phyloP scores from a whole-genome alignment of 345 rosid genomes.

The Dipteronia sinensis region DNA sequence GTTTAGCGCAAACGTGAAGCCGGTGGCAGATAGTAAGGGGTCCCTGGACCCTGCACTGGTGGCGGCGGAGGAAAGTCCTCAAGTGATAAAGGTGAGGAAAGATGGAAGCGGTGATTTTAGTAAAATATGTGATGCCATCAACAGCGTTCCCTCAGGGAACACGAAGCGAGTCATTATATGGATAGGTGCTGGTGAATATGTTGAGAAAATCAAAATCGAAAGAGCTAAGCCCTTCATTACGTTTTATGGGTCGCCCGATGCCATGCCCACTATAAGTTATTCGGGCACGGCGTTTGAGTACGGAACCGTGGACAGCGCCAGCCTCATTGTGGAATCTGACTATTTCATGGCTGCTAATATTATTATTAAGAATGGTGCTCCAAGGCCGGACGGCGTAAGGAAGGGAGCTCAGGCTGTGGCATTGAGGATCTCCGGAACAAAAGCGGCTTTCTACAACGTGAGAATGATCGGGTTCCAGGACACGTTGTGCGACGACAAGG shows the following conservation, averaged over 20 bases:
- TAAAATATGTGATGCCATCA: slow-evolving; percentile 53
- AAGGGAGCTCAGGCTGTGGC: slow-evolving; percentile 62
- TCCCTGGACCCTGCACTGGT: slow-evolving; percentile 46
- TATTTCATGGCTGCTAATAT: slow-evolving; percentile 64
- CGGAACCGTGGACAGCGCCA: slow-evolving; percentile 74
- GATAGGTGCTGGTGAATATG: slow-evolving; percentile 52
- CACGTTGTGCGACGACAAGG: slow-evolving; percentile 66
- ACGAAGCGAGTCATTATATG: slow-evolving; percentile 50
- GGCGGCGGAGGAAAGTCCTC: slow-evolving; percentile 43
- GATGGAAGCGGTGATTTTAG: slow-evolving; percentile 55
- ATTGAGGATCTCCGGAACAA: slow-evolving; percentile 50
- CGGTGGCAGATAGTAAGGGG: slow-evolving; percentile 34
- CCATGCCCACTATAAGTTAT: slow-evolving; percentile 40
- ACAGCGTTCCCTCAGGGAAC: slow-evolving; percentile 46
- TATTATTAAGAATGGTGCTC: slow-evolving; percentile 56
- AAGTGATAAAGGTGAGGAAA: slow-evolving; percentile 40
- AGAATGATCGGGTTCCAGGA: slow-evolving; percentile 68
- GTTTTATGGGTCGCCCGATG: slow-evolving; percentile 41
- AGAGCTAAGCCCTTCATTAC: slow-evolving; percentile 54
- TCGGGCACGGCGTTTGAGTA: slow-evolving; percentile 49
- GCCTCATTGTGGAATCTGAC: slow-evolving; percentile 54
- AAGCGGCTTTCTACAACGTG: slow-evolving; percentile 64
- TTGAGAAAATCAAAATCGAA: slow-evolving; percentile 55
- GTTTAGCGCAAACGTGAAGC: slow-evolving; percentile 44
- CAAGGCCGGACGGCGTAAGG: slow-evolving; percentile 44